Evolutionary conservation across 2,329 filamentous ascomycete species (phyloP).

Genomic region (Botryotinia convoluta): DNA sequence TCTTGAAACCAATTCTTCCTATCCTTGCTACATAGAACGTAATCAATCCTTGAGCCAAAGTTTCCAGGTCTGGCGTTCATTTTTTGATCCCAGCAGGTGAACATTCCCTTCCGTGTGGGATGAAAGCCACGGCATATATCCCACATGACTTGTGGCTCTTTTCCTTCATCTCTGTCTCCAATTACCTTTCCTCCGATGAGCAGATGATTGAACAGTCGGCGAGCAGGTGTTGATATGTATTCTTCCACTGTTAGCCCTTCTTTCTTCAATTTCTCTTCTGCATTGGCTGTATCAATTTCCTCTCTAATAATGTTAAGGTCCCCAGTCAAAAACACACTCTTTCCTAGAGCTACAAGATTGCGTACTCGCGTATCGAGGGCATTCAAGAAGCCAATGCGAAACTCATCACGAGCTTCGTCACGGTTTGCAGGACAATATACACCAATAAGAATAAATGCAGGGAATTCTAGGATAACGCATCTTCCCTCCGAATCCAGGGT

Average conservation of each 20-base stretch:
- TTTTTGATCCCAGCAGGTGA: slow-evolving; percentile 94
- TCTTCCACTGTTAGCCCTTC: slow-evolving; percentile 65
- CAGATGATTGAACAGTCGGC: slow-evolving; percentile 83
- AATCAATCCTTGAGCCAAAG: slow-evolving; percentile 90
- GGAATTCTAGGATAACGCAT: slow-evolving; percentile 88
- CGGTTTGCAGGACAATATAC: slow-evolving; percentile 89
- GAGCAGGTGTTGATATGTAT: slow-evolving; percentile 68
- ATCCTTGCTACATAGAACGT: slow-evolving; percentile 76
- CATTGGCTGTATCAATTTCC: slow-evolving; percentile 70
- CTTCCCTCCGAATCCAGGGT: slow-evolving; percentile 86
- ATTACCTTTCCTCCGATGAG: slow-evolving; percentile 68
- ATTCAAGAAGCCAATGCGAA: slow-evolving; percentile 75
- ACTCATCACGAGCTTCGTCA: slow-evolving; percentile 79
- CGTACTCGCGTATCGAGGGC: slow-evolving; percentile 80
- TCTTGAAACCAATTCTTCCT: slow-evolving; percentile 78
- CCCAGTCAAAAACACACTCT: slow-evolving; percentile 80
- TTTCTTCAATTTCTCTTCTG: slow-evolving; percentile 69
- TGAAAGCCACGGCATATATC: slow-evolving; percentile 84
- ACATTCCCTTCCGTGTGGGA: slow-evolving; percentile 81
- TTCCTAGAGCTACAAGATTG: slow-evolving; percentile 76
- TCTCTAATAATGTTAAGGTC: slow-evolving; percentile 77
- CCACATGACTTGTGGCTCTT: slow-evolving; percentile 71
- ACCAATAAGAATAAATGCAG: slow-evolving; percentile 88
- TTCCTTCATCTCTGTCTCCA: slow-evolving; percentile 64
- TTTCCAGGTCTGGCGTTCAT: slow-evolving; percentile 96